Conservation (phyloP, 1,139 yeast genomes). For the Lodderomyces parapsilosis region DNA sequence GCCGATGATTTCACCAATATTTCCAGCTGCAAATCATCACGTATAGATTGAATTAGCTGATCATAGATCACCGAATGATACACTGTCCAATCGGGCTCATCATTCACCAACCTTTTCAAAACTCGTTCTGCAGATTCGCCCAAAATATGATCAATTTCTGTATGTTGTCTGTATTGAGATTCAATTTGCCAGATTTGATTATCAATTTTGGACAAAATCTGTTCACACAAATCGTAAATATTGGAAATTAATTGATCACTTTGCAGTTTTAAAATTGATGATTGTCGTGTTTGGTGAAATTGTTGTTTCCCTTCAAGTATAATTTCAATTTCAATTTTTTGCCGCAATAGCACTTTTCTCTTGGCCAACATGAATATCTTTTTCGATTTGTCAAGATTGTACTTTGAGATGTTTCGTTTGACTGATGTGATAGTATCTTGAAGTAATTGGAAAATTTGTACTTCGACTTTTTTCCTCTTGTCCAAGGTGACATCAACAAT, state of each 20-base stretch:
- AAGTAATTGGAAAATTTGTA: constrained; percentile 36
- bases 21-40: constrained; percentile 50
- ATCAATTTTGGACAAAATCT: constrained; percentile 27
- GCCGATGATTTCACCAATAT: constrained; percentile 56
- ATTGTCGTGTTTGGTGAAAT: constrained; percentile 16
- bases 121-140: constrained; percentile 42
- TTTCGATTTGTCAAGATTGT: constrained; percentile 44
- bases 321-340: constrained; percentile 37
- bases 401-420: constrained; percentile 36
- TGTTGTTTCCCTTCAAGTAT: background rate
- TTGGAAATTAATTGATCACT: constrained; percentile 6
- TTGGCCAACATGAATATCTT: constrained; percentile 57
- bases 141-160: constrained; percentile 52
- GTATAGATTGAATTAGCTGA: constrained; percentile 38
- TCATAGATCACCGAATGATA: constrained; percentile 42
- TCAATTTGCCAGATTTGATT: constrained; percentile 53
- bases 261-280: background rate
- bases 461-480: constrained; percentile 28
- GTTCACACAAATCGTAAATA: constrained; percentile 23
- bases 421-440: constrained; percentile 41
- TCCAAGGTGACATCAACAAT: constrained; percentile 36
- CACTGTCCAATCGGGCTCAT: constrained; percentile 52
- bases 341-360: constrained; percentile 50
- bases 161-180: constrained; percentile 43
- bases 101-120: constrained; percentile 44